These are phyloP conservation scores for Globisporangium canariense DNA, from an alignment of 352 stramenopile genomes.

Conservation along the genomic window DNA sequence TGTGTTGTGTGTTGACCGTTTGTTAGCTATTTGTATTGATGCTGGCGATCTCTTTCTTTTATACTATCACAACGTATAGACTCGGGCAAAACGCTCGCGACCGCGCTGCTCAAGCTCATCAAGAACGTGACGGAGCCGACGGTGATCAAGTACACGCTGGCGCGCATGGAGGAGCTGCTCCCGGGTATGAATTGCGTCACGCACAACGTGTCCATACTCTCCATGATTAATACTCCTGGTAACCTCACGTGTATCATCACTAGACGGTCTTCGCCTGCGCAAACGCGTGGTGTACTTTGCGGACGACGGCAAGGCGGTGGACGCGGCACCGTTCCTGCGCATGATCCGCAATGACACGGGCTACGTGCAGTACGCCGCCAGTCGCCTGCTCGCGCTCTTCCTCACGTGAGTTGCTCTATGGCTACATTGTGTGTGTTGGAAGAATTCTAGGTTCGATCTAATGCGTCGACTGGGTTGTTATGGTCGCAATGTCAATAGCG, in stretches of 20 bases:
- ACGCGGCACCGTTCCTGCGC: slow-evolving; percentile 76
- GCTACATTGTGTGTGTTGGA: background rate
- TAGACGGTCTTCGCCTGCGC: slow-evolving; percentile 70
- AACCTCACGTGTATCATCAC: background rate
- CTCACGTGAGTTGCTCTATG: slow-evolving; percentile 47
- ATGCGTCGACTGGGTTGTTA: background rate
- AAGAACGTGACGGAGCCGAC: slow-evolving; percentile 88
- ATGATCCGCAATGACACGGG: slow-evolving; percentile 84
- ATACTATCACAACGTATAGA: slow-evolving; percentile 24
- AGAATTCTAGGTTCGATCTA: background rate
- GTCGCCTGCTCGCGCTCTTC: slow-evolving; percentile 78
- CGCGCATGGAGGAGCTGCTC: slow-evolving; percentile 83
- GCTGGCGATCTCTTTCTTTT: background rate
- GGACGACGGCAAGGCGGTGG: slow-evolving; percentile 63
- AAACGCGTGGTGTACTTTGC: slow-evolving; percentile 82
- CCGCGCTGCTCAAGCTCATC: slow-evolving; percentile 76
- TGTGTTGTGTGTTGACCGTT: background rate
- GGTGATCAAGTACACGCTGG: slow-evolving; percentile 84
- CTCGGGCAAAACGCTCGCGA: slow-evolving; percentile 54
- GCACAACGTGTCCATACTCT: no score
- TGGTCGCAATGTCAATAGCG: slow-evolving; percentile 24
- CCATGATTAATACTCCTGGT: background rate
- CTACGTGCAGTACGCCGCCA: slow-evolving; percentile 83
- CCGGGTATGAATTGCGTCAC: slow-evolving; percentile 27
- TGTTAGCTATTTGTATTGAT: background rate